A percentile compares a stretch with the other conserved stretches of the same genome.
These are phyloP conservation scores for Coemansia sp. DNA, from an alignment of 192 early-diverging fungal genomes.

Conservation along the genomic window DNA sequence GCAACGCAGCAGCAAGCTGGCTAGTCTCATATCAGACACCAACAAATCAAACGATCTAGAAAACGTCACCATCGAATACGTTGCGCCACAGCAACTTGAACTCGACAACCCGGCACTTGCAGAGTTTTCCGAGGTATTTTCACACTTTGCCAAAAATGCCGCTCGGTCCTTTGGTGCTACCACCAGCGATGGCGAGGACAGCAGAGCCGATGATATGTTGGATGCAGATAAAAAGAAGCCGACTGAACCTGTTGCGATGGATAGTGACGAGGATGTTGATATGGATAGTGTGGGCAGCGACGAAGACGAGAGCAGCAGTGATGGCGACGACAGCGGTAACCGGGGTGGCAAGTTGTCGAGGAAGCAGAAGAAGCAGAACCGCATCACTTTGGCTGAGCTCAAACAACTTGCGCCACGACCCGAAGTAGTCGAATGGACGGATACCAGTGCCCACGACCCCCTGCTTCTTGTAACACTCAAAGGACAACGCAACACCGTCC, in stretches of 20 bases:
- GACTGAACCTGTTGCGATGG: neutral
- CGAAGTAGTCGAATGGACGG: constrained; percentile 97
- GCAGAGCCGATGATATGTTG: neutral
- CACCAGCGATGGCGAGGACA: neutral
- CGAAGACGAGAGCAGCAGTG: constrained; percentile 37
- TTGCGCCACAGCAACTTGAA: constrained; percentile 18
- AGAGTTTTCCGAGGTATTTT: constrained; percentile 32
- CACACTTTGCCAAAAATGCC: constrained; percentile 41
- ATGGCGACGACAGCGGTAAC: constrained; percentile 19
- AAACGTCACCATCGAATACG: constrained; percentile 41
- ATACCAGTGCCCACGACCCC: constrained; percentile 90
- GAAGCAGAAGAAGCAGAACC: constrained; percentile 58
- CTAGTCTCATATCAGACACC: constrained; percentile 14
- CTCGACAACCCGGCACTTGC: constrained; percentile 30
- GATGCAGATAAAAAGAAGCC: neutral
- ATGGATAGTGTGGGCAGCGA: constrained; percentile 8
- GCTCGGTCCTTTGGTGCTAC: constrained; percentile 38
- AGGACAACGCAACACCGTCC: constrained; percentile 88
- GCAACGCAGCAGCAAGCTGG: constrained; percentile 23
- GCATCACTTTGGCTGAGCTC: constrained; percentile 85
- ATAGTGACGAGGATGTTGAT: constrained; percentile 8
- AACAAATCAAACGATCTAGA: constrained; percentile 16
- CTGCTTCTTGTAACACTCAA: constrained; percentile 90
- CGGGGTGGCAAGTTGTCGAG: constrained; percentile 17
- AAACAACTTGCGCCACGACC: constrained; percentile 90